These are phyloP conservation scores for Dichotomocladium elegans DNA, from an alignment of 371 early-diverging fungal species.

Conservation along the genomic window DNA sequence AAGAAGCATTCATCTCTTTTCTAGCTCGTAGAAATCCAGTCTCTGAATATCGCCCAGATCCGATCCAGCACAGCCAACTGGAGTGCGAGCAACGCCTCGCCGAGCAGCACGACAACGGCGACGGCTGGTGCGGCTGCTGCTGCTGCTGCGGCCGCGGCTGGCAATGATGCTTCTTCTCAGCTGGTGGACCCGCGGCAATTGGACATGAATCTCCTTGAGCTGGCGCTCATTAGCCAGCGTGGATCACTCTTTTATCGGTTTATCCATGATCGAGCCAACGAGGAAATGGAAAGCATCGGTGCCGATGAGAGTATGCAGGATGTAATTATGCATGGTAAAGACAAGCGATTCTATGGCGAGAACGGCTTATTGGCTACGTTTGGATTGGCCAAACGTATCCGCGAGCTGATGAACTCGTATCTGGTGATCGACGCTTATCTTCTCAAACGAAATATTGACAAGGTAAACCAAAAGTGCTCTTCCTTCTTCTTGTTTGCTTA, in stretches of 20 bases:
- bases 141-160: slow-evolving; percentile 1
- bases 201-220: slow-evolving; percentile 70
- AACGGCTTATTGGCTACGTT: slow-evolving; percentile 49
- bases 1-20: background rate
- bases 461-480: slow-evolving; percentile 38
- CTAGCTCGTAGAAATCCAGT: slow-evolving; percentile 42
- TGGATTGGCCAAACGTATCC: slow-evolving; percentile 57
- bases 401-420: slow-evolving; percentile 67
- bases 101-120: slow-evolving; percentile 1
- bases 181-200: slow-evolving; percentile 72
- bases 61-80: slow-evolving; percentile 20
- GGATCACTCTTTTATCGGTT: slow-evolving; percentile 77
- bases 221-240: slow-evolving; percentile 77
- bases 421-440: slow-evolving; percentile 73
- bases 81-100: slow-evolving; percentile 17
- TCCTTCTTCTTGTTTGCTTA: background rate
- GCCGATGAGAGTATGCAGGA: slow-evolving; percentile 25
- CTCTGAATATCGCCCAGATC: slow-evolving; percentile 27
- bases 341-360: slow-evolving; percentile 42
- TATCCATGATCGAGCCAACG: slow-evolving; percentile 54
- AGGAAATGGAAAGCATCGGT: slow-evolving; percentile 34
- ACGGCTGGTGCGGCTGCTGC: slow-evolving; percentile 6
- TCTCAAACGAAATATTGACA: slow-evolving; percentile 68
- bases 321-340: slow-evolving; percentile 39
- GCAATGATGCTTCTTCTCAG: background rate